Base-by-base conservation (phyloP, 2,329 filamentous ascomycete species). In the Parasarocladium wereldwijsianum region DNA sequence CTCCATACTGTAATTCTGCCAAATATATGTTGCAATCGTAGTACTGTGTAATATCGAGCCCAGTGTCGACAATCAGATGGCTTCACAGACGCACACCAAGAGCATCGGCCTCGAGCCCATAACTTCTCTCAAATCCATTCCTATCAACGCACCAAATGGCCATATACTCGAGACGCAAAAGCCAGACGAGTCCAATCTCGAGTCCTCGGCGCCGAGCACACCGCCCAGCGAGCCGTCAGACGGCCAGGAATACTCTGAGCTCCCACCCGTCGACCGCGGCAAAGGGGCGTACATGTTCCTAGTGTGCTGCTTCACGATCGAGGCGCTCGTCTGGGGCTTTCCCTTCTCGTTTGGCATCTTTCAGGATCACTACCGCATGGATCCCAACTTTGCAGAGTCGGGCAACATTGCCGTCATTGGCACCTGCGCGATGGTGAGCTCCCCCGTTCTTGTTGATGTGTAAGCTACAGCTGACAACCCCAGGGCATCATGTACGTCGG, bases 301-400 rank as follows among this genome's bases (percentile, higher is more conserved):
- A 24, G 26, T 33, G 21, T 26, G 33, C 26, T 31, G 35, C 31
- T 37, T 37, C 31, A 32, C 33, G n/a, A 34, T 37, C 29, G 35
- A 37, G 19, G 33, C 35, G 10, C 34, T 37, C 13, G 35, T 37
- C 24, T 37, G 35, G 35, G 35, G 75, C 3, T 79, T 81, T 33
- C 69, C 73, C 0, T 73, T 74, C 33, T 63, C 72, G 0, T 83
- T 75, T 44, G 77, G 76, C 24, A 62, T 83, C 15, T 81, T 83
- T 42, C 74, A 81, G 40, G 63, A 75, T 30, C 76, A 78, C 47
- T 82, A 82, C 46, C 64, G 58, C 20, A 64, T 57, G 2, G 60
- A 74, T 34, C 59, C 60, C 4, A 65, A 69, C 2, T 81, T 81
- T 32, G 50, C 53, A 4, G 60, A 60, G 3, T 59, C 61, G 0